Base-by-base conservation (phyloP, 1,284 basidiomycete genomes). In the Moesziomyces globuligerus region DNA sequence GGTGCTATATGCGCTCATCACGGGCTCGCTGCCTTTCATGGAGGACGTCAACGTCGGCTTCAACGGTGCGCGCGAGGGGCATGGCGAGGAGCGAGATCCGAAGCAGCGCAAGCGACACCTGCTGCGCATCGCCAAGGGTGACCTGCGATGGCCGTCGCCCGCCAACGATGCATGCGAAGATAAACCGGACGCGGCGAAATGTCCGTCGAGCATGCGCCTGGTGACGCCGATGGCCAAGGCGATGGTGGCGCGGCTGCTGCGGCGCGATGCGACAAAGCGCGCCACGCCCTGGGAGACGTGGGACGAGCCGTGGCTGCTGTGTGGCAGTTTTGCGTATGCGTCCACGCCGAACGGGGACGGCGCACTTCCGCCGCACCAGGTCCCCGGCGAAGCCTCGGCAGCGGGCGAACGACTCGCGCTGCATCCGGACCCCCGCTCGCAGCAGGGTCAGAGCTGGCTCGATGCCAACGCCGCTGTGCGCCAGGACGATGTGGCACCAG, bases 1-100 rank as follows among this genome's bases (percentile, higher is more conserved):
- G 4, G 91, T 93, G 34, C 84, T 93, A 4, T 94, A 89, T 81
- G 90, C 90, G 9, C 85, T 93, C 39, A 85, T 89, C 7, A 88
- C 86, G 17, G 86, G 91, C 48, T 84, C 83, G 46, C 66, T 86
- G 20, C 85, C 85, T 0, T 86, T 86, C 51, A 83, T 81, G 42
- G 75, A 75, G 39, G 64, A 76, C 29, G 44, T 66, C 44, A 59
- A 46, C 23, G 57, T 60, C 15, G 64, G 58, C 34, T 43, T 61
- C 43, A 58, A 66, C 9, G 62, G 66, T 13, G 62, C 62, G 21
- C 36, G 67, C n/a, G 64, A 72, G 39, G 65, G 64, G 11, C 50
- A 59, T 43, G 69, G 53, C 29, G 71, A 46, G 26, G 70, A 75
- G 11, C 59, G 73, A 2, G 75, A 76, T 48, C 60, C 69, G 5